Evolutionary conservation across 495 filamentous ascomycete species (phyloP), one percentile per base, ranked within the genome.

Genomic region (Cenococcum geophilum): DNA sequence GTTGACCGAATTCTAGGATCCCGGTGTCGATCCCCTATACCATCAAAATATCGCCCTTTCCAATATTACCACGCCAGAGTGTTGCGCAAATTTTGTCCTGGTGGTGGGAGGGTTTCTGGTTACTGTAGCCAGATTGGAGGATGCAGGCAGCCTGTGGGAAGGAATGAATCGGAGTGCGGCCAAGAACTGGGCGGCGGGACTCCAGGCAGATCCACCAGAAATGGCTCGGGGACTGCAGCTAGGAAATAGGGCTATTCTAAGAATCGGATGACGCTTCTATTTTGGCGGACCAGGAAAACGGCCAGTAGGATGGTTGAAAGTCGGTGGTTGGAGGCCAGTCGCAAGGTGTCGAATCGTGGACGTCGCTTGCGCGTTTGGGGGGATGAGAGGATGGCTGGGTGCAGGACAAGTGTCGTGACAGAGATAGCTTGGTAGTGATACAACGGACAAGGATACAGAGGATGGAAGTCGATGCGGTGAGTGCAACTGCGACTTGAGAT

Each of bases 271-370:
- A 45, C 40, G 40, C 12, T 16, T 45, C 40, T 45, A 32, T 52
- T 52, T 52, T 25, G 20, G 49, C 20, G 0, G 49, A 20, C 20
- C 18, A 52, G 18, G 49, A 32, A 32, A 52, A 23, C 18, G 49
- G 25, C 49, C 49, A 52, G 49, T 52, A 52, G 49, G 23, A 32
- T 23, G 49, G 14, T 45, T 16, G 25, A 52, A 32, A 52, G 16
- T 23, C 20, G 49, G 49, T 52, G 49, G 49, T 52, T 52, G 49
- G 49, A 9, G 23, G 22, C 21, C 49, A 23, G 49, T 18, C 49
- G 49, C 23, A 52, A 52, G 49, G 49, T 52, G 49, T 52, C 49
- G 49, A 52, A 52, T 52, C 5, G 49, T 20, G 1, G 49, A 52
- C 21, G 49, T 52, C 18, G 49, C 49, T 52, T 52, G 49, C 49